Conservation (phyloP, 2,329 filamentous ascomycete species). For the Penicillium decumbens region DNA sequence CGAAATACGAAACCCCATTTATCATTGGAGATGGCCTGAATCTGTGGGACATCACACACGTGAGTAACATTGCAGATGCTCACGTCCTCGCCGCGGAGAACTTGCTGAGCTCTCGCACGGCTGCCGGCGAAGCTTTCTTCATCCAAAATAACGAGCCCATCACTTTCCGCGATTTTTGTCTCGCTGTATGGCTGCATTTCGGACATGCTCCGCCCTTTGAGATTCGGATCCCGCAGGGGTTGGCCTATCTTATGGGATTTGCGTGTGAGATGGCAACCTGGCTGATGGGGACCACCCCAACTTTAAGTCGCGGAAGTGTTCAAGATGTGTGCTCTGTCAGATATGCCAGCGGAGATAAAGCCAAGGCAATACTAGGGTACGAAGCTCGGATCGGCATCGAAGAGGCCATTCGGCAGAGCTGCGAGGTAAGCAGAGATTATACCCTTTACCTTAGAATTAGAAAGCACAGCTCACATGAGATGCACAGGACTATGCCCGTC, state of each 20-base stretch:
- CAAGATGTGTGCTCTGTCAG: slow-evolving; percentile 51
- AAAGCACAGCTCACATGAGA: slow-evolving; percentile 1
- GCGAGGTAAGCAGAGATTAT: slow-evolving; percentile 37
- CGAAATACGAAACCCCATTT: slow-evolving; percentile 41
- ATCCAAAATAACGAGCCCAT: slow-evolving; percentile 47
- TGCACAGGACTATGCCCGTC: slow-evolving; percentile 33
- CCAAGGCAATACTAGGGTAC: slow-evolving; percentile 51
- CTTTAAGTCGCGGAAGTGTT: slow-evolving; percentile 52
- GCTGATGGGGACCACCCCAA: slow-evolving; percentile 43
- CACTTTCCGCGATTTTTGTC: slow-evolving; percentile 43
- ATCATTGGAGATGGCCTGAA: slow-evolving; percentile 41
- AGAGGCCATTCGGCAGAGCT: slow-evolving; percentile 49
- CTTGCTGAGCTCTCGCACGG: slow-evolving; percentile 36
- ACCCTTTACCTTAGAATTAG: neutral
- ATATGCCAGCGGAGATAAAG: slow-evolving; percentile 53
- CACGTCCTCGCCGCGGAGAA: slow-evolving; percentile 45
- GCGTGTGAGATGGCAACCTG: slow-evolving; percentile 48
- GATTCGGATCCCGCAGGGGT: slow-evolving; percentile 45
- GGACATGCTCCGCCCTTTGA: slow-evolving; percentile 47
- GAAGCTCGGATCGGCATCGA: slow-evolving; percentile 48
- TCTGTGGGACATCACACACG: slow-evolving; percentile 44
- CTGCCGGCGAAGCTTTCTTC: slow-evolving; percentile 45
- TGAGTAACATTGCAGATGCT: slow-evolving; percentile 44
- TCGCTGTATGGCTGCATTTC: slow-evolving; percentile 47
- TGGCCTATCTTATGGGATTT: slow-evolving; percentile 49